Base-by-base conservation (phyloP, 129 eudicot species). In the Centella asiatica region DNA sequence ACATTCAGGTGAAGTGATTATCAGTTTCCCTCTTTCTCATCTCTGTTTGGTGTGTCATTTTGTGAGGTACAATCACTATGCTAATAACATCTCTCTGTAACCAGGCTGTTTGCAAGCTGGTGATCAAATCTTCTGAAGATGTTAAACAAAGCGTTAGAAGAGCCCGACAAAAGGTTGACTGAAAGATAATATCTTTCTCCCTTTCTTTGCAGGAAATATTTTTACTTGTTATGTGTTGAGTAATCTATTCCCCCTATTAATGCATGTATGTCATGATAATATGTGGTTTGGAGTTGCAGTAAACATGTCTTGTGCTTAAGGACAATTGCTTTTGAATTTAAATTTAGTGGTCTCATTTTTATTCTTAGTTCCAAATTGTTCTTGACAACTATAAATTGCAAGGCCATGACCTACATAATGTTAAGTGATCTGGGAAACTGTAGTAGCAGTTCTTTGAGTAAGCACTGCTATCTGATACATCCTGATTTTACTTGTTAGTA, bases 31-130 rank as follows among this genome's bases (percentile, higher is more conserved):
- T 25, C 9, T 4, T 2, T 4, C 13, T 10, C 29, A 2, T 4
- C 1, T 31, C 1, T 51, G 55, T 4, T 4, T 57, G 2, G 9
- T 17, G 24, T 14, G 13, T 33, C 14, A 22, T 20, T 68, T 45
- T 4, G 42, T 56, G 20, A 44, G 17, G 10, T 61, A 3, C 62
- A 71, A 65, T 44, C 60, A 52, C 57, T 64, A 34, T 44, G 33
- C 49, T 44, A 44, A 12, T 47, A 31, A 34, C 22, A 12, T 63
- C 47, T 46, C 58, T 36, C 47, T 63, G 34, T 65, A 60, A 33
- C 62, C 77, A 90, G 98, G 98, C 90, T 22, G 87, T 90, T 48
- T 84, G 95, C 71, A 90, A 84, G 68, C 80, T 87, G 76, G 95
- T 90, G 64, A 75, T 94, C 50, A 90, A 87, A 81, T 79, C 95